phyloP scores from a whole-genome alignment of 1,284 basidiomycete genomes.

The Cryptococcus floricola region DNA sequence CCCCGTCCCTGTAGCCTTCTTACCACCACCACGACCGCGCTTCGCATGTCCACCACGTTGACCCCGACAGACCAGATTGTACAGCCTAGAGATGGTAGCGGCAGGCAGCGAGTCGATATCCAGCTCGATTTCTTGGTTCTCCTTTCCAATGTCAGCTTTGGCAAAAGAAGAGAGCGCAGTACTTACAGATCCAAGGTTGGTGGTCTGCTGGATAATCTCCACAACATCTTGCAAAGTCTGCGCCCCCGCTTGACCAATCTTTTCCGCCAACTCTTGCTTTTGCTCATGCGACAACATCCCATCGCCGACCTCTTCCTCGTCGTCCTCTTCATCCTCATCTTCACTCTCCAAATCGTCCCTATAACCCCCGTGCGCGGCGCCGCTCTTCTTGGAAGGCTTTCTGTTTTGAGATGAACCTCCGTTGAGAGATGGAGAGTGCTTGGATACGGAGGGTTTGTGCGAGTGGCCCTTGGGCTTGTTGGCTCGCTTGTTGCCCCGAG shows the following conservation, averaged over 20 bases:
- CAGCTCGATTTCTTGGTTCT: conserved; percentile 91
- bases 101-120: conserved; percentile 87
- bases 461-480: conserved; percentile 33
- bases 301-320: conserved; percentile 20
- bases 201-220: conserved; percentile 84
- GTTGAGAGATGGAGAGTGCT: conserved; percentile 34
- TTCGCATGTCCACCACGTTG: conserved; percentile 8
- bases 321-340: conserved; percentile 14
- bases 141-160: conserved; percentile 52
- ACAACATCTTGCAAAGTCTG: conserved; percentile 77
- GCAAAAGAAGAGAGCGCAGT: background rate
- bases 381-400: conserved; percentile 36
- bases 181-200: conserved; percentile 82
- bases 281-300: conserved; percentile 71
- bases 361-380: conserved; percentile 23
- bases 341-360: conserved; percentile 48
- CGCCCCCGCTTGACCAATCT: conserved; percentile 75
- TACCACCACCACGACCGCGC: conserved; percentile 18
- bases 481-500: conserved; percentile 22
- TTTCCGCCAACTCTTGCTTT: conserved; percentile 93
- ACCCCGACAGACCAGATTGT: conserved; percentile 83
- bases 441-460: conserved; percentile 40
- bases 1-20: conserved; percentile 49
- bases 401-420: conserved; percentile 23
- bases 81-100: conserved; percentile 78